These are phyloP conservation scores for Polychytrium aggregatum DNA, from an alignment of 192 early-diverging fungal species.

Conservation along the genomic window DNA sequence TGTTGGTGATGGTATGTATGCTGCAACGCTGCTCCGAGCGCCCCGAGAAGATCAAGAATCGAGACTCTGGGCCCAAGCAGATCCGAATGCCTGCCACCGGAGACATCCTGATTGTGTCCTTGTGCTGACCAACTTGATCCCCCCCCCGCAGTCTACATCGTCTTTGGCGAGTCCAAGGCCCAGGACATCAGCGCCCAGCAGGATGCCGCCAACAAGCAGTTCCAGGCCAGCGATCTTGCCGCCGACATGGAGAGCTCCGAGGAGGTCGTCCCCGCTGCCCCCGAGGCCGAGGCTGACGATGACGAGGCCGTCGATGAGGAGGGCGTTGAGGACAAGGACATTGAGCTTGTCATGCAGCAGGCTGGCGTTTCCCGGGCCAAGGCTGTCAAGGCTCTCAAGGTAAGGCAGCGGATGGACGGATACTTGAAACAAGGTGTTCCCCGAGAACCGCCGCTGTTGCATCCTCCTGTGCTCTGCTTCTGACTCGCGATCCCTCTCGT, in stretches of 20 bases:
- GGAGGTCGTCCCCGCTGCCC: conserved; percentile 21
- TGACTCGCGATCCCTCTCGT: not conserved
- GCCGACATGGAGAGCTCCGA: conserved; percentile 26
- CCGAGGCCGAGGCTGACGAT: conserved; percentile 47
- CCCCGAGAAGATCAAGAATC: no score
- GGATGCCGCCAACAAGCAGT: conserved; percentile 54
- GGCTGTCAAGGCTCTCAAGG: conserved; percentile 79
- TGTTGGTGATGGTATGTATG: no score
- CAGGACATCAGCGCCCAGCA: conserved; percentile 71
- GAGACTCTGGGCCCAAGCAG: no score
- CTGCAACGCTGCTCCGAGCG: no score
- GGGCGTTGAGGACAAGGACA: conserved; percentile 80
- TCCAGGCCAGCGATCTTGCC: conserved; percentile 23
- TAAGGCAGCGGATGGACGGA: not conserved
- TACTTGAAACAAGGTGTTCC: no score
- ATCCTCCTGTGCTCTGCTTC: not conserved
- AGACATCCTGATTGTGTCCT: not conserved
- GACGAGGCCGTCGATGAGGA: conserved; percentile 68
- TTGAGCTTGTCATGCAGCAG: conserved; percentile 89
- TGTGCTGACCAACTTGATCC: no score
- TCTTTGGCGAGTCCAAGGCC: conserved; percentile 88
- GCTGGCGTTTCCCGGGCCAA: conserved; percentile 74
- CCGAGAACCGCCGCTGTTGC: no score
- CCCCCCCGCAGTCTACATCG: conserved; percentile 59
- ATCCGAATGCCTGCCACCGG: no score